Evolutionary conservation across 306 rosid genomes (phyloP), one percentile per base, ranked within the genome.

Genomic region (Vigna mungo): DNA sequence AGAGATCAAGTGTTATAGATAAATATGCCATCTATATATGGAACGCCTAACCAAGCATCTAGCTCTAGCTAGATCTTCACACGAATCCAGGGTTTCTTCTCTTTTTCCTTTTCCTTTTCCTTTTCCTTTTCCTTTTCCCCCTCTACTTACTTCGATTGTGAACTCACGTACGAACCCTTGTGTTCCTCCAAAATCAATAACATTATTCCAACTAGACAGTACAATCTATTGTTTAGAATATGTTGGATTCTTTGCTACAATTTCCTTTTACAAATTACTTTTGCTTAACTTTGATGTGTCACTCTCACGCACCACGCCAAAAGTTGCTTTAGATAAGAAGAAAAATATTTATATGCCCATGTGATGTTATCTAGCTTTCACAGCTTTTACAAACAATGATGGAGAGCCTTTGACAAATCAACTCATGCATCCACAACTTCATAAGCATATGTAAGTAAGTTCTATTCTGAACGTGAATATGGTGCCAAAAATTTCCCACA

Each of bases 21-120:
- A 70, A 34, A 27, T 34, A 39, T 76, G 53, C 8, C 64, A 75
- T 17, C 61, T 5, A 64, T 65, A 10, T 21, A 41, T 66, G 55
- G 44, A 39, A 46, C 53, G n/a, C 20, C 52, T 46, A 65, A 54
- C 73, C 51, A 76, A 48, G 56, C 80, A 67, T 77, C 16, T 52
- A 65, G 44, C 65, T 65, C 65, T 65, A 49, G 56, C 66, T 27
- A 30, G 66, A 64, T 66, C 16, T 25, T 9, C 39, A 41, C 27
- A 25, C 46, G 11, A 76, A 21, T 75, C 55, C 53, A 27, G 30
- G 41, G 37, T 15, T 34, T 34, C 80, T 75, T 62, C 41, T 9
- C 7, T 2, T 60, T 61, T 61, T 59, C 3, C 2, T 36, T 36
- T 61, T 34, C 25, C 9, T 36, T 72, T 9, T 41, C 17, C 43